These are phyloP conservation scores for Amanita rimosa DNA, from an alignment of 768 basidiomycete species.

Conservation along the genomic window DNA sequence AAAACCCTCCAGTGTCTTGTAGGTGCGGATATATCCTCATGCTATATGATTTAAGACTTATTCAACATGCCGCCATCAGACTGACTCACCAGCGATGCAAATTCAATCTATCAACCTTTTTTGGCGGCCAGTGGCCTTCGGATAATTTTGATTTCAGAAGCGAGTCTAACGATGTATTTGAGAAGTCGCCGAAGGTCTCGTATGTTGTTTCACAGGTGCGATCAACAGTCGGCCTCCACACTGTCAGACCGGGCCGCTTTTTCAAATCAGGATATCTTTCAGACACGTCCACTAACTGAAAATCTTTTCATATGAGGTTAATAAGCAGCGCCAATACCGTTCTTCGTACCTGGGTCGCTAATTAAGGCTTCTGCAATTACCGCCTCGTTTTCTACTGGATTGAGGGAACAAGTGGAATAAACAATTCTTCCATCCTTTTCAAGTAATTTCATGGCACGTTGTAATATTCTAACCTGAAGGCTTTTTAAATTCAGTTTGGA, in stretches of 20 bases:
- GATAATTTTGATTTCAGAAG: constrained; percentile 50
- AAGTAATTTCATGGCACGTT: constrained; percentile 87
- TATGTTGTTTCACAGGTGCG: constrained; percentile 38
- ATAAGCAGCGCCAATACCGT: not conserved
- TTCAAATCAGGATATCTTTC: constrained; percentile 58
- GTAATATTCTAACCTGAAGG: constrained; percentile 84
- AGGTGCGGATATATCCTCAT: constrained; percentile 89
- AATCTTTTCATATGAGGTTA: constrained; percentile 30
- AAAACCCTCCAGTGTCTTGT: constrained; percentile 96
- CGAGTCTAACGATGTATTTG: constrained; percentile 35
- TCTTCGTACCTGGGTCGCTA: constrained; percentile 47
- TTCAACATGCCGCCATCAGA: not conserved
- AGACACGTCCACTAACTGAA: constrained; percentile 72
- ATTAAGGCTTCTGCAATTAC: constrained; percentile 81
- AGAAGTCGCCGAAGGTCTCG: constrained; percentile 50
- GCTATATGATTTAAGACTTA: constrained; percentile 25
- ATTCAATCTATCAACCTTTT: constrained; percentile 44
- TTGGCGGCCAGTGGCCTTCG: constrained; percentile 73
- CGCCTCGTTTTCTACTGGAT: constrained; percentile 96
- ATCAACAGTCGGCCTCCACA: constrained; percentile 70
- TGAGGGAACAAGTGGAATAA: constrained; percentile 96
- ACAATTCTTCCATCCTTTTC: constrained; percentile 80
- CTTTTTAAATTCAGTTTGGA: constrained; percentile 26
- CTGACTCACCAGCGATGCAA: constrained; percentile 60
- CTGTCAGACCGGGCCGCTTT: constrained; percentile 62